Percentiles rank a stretch among this genome's conserved stretches.
phyloP scores from a whole-genome alignment of 2,329 filamentous ascomycete species.

The Aspergillus hiratsukae region DNA sequence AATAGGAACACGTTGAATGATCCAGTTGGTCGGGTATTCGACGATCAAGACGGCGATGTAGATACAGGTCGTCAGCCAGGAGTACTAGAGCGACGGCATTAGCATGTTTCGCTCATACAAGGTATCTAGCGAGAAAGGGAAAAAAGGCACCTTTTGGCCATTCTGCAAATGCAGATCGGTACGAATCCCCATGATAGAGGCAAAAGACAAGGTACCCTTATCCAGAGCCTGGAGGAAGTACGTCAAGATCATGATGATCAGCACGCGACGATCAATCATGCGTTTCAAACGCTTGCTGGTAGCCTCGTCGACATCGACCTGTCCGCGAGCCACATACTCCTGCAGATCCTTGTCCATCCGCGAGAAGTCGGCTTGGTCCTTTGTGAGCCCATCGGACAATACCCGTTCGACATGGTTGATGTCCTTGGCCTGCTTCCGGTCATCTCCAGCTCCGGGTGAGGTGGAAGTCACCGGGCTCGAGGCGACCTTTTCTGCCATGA shows the following conservation, averaged over 20 bases:
- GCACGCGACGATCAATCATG: constrained; percentile 63
- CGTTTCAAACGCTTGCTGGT: constrained; percentile 59
- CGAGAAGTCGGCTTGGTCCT: constrained; percentile 53
- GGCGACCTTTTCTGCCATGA: not conserved
- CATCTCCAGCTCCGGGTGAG: not conserved
- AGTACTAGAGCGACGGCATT: constrained; percentile 47
- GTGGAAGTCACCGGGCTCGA: not conserved
- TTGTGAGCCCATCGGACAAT: constrained; percentile 45
- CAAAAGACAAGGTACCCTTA: constrained; percentile 40
- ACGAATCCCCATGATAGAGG: constrained; percentile 39
- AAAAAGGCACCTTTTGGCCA: constrained; percentile 28
- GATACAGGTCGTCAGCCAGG: constrained; percentile 69
- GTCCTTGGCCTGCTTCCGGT: constrained; percentile 17
- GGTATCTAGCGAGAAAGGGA: too few relatives aligned
- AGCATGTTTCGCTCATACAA: not conserved
- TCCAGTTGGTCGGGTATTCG: constrained; percentile 67
- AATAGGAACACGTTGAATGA: constrained; percentile 60
- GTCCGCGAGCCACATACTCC: constrained; percentile 58
- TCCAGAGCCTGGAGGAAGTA: constrained; percentile 62
- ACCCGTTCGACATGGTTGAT: constrained; percentile 48
- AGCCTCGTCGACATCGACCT: constrained; percentile 55
- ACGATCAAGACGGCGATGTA: constrained; percentile 67
- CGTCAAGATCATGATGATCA: constrained; percentile 67
- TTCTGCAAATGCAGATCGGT: constrained; percentile 46
- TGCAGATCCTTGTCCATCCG: constrained; percentile 67